phyloP scores from a whole-genome alignment of 225 moss, liverwort and hornwort genomes.

The Polytrichum formosum region DNA sequence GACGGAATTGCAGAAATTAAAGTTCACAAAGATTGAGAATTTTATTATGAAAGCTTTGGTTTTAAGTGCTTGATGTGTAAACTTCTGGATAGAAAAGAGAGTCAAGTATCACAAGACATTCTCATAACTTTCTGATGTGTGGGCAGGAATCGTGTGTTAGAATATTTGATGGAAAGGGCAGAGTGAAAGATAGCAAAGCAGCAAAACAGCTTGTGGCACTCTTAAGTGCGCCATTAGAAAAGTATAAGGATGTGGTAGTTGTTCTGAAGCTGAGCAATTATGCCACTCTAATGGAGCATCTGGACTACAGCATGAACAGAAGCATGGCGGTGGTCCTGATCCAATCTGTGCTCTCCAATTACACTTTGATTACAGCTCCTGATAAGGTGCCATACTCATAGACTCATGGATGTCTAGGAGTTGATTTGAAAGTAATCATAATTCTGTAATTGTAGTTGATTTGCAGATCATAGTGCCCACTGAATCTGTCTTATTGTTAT shows the following conservation, averaged over 20 bases:
- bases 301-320: conserved; percentile 82
- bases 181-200: conserved; percentile 70
- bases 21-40: too few relatives aligned
- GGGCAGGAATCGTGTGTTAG: conserved; percentile 78
- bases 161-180: conserved; percentile 82
- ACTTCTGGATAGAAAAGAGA: too few relatives aligned
- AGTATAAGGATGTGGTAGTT: conserved; percentile 88
- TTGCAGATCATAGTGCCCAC: too few relatives aligned
- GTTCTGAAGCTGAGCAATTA: conserved; percentile 84
- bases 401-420: conserved; percentile 2
- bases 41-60: too few relatives aligned
- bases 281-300: conserved; percentile 84
- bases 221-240: conserved; percentile 82
- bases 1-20: too few relatives aligned
- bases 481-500: too few relatives aligned
- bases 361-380: conserved; percentile 66
- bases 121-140: conserved; percentile 2
- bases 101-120: too few relatives aligned
- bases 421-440: too few relatives aligned
- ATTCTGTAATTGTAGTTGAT: too few relatives aligned
- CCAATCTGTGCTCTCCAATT: conserved; percentile 77
- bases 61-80: too few relatives aligned
- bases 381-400: conserved; percentile 56
- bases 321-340: conserved; percentile 89
- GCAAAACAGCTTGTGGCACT: conserved; percentile 81